Evolutionary conservation across 768 basidiomycete genomes (phyloP).

Genomic region (Steccherinum ochraceum): DNA sequence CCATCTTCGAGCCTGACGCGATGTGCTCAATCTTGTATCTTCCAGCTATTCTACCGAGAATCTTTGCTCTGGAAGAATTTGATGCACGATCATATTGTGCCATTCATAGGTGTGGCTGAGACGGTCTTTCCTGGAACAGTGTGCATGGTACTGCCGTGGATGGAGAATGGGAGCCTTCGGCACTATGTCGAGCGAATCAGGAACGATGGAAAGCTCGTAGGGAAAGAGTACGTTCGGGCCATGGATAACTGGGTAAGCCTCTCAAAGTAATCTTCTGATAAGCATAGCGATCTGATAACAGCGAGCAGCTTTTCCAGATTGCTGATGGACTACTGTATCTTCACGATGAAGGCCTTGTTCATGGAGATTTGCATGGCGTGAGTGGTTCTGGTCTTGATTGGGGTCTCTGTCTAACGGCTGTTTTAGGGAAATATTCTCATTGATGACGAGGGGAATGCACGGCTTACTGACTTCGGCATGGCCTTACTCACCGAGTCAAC

Average conservation of each 20-base stretch:
- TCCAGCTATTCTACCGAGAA: not conserved
- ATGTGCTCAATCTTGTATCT: not conserved
- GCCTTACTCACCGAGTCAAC: not conserved
- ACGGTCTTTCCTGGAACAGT: not conserved
- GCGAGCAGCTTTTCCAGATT: conserved; percentile 1
- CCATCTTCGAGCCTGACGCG: not conserved
- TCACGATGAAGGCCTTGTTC: conserved; percentile 2
- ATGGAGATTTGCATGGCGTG: conserved; percentile 4
- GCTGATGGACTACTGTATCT: conserved; percentile 5
- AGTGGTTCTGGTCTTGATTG: not conserved
- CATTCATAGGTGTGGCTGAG: not conserved
- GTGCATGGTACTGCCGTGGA: conserved; percentile 7
- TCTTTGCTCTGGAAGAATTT: not conserved
- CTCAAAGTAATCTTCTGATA: not conserved
- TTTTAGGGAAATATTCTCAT: conserved; percentile 11
- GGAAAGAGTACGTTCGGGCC: not conserved
- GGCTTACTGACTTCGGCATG: conserved; percentile 13
- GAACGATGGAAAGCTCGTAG: not conserved
- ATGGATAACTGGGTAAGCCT: not conserved
- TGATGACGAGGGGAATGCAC: conserved; percentile 1
- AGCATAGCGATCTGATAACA: not conserved
- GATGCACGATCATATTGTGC: not conserved
- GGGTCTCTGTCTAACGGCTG: not conserved
- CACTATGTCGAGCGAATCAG: not conserved
- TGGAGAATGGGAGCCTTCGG: conserved; percentile 4